phyloP scores from a whole-genome alignment of 2,329 filamentous ascomycete genomes.

The Trichoderma asperellum region DNA sequence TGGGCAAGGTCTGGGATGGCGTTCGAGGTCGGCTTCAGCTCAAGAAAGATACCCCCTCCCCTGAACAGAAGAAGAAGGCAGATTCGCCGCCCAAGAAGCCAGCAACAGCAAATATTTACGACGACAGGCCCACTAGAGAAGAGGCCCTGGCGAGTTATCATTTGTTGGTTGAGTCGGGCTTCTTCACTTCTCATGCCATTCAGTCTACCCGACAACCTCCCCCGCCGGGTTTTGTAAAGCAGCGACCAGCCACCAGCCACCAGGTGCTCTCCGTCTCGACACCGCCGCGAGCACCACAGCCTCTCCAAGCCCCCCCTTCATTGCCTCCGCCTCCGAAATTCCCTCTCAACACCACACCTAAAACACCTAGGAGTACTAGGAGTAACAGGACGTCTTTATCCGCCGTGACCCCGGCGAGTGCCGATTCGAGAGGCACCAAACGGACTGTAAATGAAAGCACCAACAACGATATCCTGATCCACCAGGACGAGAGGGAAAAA shows the following conservation, averaged over 20 bases:
- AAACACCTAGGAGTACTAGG: conserved; percentile 30
- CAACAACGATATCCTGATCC: conserved; percentile 25
- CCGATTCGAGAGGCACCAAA: conserved; percentile 54
- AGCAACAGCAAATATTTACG: conserved; percentile 25
- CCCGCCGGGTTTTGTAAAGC: conserved; percentile 15
- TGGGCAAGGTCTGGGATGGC: conserved; percentile 47
- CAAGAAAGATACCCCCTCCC: conserved; percentile 34
- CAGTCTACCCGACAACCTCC: conserved; percentile 56
- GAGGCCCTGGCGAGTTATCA: conserved; percentile 62
- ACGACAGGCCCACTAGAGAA: conserved; percentile 45
- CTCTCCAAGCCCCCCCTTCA: conserved; percentile 31
- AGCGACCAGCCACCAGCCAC: conserved; percentile 25
- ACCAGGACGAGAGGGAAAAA: conserved; percentile 23
- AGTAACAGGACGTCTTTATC: conserved; percentile 28
- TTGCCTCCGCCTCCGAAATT: conserved; percentile 34
- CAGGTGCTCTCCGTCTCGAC: conserved; percentile 29
- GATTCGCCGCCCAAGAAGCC: conserved; percentile 12
- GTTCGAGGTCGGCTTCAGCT: conserved; percentile 42
- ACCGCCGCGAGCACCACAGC: background rate
- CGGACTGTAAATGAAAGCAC: conserved; percentile 41
- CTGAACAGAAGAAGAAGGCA: conserved; percentile 34
- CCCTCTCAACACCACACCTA: conserved; percentile 34
- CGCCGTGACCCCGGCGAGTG: conserved; percentile 42
- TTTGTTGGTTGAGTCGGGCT: conserved; percentile 59
- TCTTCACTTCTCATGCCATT: conserved; percentile 63